A percentile compares a stretch with the other conserved stretches of the same genome.
phyloP scores from a whole-genome alignment of 305 asterid species.

The Solanum chacoense region DNA sequence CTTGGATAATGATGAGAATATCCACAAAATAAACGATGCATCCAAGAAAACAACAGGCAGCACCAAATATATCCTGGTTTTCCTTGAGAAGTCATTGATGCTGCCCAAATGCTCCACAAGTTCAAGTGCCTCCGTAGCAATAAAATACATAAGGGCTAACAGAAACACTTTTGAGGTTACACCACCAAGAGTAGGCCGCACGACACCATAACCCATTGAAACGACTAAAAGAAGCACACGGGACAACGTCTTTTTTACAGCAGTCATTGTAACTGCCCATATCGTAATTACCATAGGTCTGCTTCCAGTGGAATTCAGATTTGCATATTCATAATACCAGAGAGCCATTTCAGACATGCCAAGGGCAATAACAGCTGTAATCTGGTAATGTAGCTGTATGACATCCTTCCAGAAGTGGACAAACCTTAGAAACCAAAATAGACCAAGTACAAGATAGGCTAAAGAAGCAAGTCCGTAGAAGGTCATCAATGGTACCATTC shows the following conservation, averaged over 20 bases:
- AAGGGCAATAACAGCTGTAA: slow-evolving; percentile 27
- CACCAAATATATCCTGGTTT: slow-evolving; percentile 22
- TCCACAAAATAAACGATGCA: slow-evolving; percentile 29
- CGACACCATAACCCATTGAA: slow-evolving; percentile 33
- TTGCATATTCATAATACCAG: slow-evolving; percentile 32
- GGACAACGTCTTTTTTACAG: slow-evolving; percentile 24
- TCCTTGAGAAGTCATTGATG: slow-evolving; percentile 30
- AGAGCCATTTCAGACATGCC: slow-evolving; percentile 39
- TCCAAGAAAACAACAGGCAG: slow-evolving; percentile 30
- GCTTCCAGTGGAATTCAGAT: slow-evolving; percentile 24
- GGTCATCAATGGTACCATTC: slow-evolving; percentile 26
- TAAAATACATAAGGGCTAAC: slow-evolving; percentile 11
- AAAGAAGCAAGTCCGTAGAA: slow-evolving; percentile 23
- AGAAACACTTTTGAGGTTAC: slow-evolving; percentile 15
- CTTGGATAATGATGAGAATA: slow-evolving; percentile 27
- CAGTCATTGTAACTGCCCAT: slow-evolving; percentile 28
- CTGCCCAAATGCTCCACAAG: slow-evolving; percentile 29
- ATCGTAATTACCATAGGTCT: slow-evolving; percentile 27
- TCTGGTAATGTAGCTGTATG: slow-evolving; percentile 26
- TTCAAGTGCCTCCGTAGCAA: slow-evolving; percentile 25
- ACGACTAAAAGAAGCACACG: slow-evolving; percentile 29
- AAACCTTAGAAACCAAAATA: slow-evolving; percentile 24
- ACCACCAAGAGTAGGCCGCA: slow-evolving; percentile 26
- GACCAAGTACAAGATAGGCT: slow-evolving; percentile 28
- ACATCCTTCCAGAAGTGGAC: slow-evolving; percentile 24